These are phyloP conservation scores for Cyanidium caldarium DNA, from an alignment of 23 red algal genomes.

Conservation along the genomic window DNA sequence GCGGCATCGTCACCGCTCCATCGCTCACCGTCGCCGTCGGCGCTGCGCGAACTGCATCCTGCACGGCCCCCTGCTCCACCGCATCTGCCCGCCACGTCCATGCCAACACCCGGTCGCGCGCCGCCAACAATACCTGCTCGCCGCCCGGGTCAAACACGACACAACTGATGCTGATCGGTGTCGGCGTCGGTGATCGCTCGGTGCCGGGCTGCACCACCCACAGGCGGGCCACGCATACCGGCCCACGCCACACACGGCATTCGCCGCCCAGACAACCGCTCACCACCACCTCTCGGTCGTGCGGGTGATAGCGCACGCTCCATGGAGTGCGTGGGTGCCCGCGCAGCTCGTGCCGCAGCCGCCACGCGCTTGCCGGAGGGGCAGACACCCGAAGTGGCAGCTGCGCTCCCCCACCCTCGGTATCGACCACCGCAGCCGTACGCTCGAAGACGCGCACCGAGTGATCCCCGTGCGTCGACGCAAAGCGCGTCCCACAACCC, in stretches of 20 bases:
- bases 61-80: background rate
- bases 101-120: background rate
- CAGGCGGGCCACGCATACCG: background rate
- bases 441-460: background rate
- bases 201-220: too few species aligned
- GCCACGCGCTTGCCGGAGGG: too few species aligned
- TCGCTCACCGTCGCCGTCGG: too few species aligned
- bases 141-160: background rate
- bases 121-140: background rate
- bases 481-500: background rate
- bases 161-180: background rate
- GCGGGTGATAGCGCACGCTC: background rate
- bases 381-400: too few species aligned
- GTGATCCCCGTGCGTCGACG: background rate
- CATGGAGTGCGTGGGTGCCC: background rate
- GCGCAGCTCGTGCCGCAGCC: background rate
- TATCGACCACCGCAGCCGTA: too few species aligned
- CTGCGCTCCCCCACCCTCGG: too few species aligned
- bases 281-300: background rate
- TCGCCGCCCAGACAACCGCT: slow-evolving; percentile 3
- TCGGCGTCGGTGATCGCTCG: too few species aligned
- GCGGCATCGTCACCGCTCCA: too few species aligned
- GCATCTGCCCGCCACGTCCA: background rate
- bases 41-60: too few species aligned
- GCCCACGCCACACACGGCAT: background rate